A percentile compares a stretch with the other conserved stretches of the same genome.
phyloP scores from a whole-genome alignment of 169 alveolate species.

The Fabrea salina region DNA sequence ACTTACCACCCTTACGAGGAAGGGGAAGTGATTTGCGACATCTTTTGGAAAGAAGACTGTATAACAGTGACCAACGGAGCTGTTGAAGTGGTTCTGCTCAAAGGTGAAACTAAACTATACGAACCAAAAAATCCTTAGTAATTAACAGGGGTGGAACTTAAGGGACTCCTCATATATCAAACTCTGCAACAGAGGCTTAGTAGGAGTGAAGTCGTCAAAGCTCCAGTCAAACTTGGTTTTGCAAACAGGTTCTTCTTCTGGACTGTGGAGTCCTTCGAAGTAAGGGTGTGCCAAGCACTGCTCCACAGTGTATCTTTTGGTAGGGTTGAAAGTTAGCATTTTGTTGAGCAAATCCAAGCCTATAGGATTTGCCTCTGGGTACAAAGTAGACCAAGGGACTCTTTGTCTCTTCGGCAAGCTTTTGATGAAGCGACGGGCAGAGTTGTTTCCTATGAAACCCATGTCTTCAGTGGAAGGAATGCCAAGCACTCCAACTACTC shows the following conservation, averaged over 20 bases:
- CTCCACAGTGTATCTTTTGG: conserved; percentile 64
- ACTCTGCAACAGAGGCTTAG: not conserved
- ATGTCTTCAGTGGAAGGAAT: conserved; percentile 86
- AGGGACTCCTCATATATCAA: conserved; percentile 24
- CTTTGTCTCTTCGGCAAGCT: conserved; percentile 78
- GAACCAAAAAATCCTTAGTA: too few species aligned
- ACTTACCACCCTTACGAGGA: conserved; percentile 44
- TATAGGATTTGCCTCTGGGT: conserved; percentile 78
- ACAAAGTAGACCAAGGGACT: conserved; percentile 66
- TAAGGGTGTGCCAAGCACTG: conserved; percentile 78
- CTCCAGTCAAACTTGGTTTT: not conserved
- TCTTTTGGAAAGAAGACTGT: conserved; percentile 51
- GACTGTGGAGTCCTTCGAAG: conserved; percentile 73
- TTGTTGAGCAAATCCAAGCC: conserved; percentile 74
- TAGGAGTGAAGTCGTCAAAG: conserved; percentile 21
- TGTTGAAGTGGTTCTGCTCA: not conserved
- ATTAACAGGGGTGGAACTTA: conserved; percentile 18
- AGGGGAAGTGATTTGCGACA: conserved; percentile 62
- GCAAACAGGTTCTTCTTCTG: conserved; percentile 57
- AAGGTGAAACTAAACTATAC: conserved; percentile 15
- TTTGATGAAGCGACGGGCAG: conserved; percentile 74
- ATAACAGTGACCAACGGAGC: conserved; percentile 34
- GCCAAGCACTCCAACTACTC: conserved; percentile 83
- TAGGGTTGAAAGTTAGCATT: conserved; percentile 80
- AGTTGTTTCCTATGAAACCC: conserved; percentile 74